Base-by-base conservation (phyloP, 176 grass and related monocot species). In the Bonia amplexicaulis region DNA sequence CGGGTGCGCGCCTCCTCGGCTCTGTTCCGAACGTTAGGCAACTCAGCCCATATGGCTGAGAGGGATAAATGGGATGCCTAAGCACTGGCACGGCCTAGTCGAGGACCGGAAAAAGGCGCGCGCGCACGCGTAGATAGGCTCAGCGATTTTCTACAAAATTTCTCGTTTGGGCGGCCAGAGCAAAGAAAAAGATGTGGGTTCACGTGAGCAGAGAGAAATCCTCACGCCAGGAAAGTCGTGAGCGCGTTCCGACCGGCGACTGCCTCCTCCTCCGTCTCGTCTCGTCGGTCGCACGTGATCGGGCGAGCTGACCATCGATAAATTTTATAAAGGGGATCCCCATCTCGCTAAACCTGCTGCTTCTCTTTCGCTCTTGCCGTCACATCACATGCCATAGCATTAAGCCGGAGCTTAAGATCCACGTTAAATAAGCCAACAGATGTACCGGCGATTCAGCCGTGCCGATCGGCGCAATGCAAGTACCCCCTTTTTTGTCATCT, bases 201-300 rank as follows among this genome's bases (percentile, higher is more conserved):
- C 65, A 79, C 70, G 77, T 87, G 78, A 81, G 12, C 59, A 22
- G 69, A 66, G 58, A 23, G 46, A 75, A 67, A 3, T 35, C 3
- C 25, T 47, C 60, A 75, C 78, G 78, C 55, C 5, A 45, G 33
- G 66, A 81, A 87, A 75, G 85, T 2, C 25, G 71, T 22, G 71
- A 44, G 71, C 85, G 82, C 85, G 71, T 76, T 76, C 69, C 12
- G 58, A 3, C 40, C 7, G 6, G 1, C 7, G 41, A 42, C 9
- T 42, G 0, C 12, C 9, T 69, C 48, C 69, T 31, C 19, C 51
- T 12, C 47, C 65, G 0, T 73, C 47, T 67, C 73, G 37, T 41
- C 40, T 12, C 45, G 9, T 74, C 77, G 33, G 59, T 54, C 46
- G 59, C 77, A 81, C 54, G 52, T 71, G 80, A 46, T 42, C 52